Percentiles rank a stretch among this genome's conserved stretches.
Conservation (phyloP, 2,329 filamentous ascomycete genomes). For the Colletotrichum horii region DNA sequence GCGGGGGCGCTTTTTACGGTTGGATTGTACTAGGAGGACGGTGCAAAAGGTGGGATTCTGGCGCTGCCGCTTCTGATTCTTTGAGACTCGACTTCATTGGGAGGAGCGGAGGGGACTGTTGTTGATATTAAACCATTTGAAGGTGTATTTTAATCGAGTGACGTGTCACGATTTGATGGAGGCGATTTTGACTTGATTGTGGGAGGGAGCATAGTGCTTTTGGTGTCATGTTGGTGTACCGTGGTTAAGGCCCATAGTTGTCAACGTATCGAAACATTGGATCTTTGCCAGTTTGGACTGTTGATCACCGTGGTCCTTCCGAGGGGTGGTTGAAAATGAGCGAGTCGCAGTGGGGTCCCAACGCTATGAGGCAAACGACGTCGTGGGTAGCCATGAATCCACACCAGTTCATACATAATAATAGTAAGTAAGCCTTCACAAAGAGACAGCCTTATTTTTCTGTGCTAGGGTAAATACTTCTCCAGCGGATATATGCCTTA, state of each 20-base stretch:
- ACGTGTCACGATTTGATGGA: not conserved
- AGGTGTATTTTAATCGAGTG: not conserved
- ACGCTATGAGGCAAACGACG: no score
- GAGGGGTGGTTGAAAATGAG: not conserved
- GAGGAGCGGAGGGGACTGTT: not conserved
- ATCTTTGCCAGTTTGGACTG: rapidly evolving
- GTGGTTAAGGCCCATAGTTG: not conserved
- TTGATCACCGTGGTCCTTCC: not conserved
- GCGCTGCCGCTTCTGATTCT: not conserved
- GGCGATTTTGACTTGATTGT: not conserved
- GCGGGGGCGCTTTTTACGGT: not conserved
- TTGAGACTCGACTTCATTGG: not conserved
- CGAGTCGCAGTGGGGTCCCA: no score
- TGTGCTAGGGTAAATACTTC: no score
- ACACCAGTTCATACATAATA: no score
- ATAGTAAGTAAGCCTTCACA: no score
- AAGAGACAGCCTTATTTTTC: no score
- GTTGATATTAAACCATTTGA: not conserved
- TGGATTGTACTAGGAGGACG: not conserved
- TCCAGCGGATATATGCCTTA: no score
- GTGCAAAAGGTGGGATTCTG: not conserved
- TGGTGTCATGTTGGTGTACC: not conserved
- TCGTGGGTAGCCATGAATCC: no score
- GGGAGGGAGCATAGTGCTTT: not conserved
- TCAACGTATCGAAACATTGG: not conserved